Evolutionary conservation across 768 basidiomycete genomes (phyloP).

Genomic region (Leccinum disarticulatum): DNA sequence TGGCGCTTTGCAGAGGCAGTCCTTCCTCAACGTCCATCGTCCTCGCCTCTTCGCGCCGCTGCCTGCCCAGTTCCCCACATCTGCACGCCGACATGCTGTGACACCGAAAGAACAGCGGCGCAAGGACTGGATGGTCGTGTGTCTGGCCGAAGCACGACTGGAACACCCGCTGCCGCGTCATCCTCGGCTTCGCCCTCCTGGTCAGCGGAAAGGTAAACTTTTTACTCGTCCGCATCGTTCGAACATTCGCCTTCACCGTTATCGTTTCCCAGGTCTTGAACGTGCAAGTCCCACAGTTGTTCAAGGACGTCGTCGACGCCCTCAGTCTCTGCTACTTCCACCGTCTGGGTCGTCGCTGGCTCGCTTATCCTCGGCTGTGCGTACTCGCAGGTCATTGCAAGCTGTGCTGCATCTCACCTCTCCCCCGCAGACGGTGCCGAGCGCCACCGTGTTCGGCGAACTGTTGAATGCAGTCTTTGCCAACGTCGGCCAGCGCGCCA

Average conservation of each 20-base stretch:
- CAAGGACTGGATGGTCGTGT: conserved; percentile 87
- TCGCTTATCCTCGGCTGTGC: conserved; percentile 86
- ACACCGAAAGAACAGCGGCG: conserved; percentile 53
- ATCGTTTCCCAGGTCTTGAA: conserved; percentile 68
- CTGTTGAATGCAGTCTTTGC: conserved; percentile 95
- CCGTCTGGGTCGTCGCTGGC: conserved; percentile 92
- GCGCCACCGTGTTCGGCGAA: conserved; percentile 88
- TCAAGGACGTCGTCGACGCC: conserved; percentile 88
- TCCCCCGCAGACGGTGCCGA: conserved; percentile 74
- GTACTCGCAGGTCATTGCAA: conserved; percentile 31
- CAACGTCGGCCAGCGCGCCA: conserved; percentile 90
- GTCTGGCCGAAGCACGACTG: conserved; percentile 91
- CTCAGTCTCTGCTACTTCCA: conserved; percentile 73
- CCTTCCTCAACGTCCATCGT: neutral
- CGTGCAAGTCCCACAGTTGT: conserved; percentile 96
- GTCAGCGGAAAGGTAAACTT: conserved; percentile 78
- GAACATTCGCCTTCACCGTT: neutral
- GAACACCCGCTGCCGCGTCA: conserved; percentile 76
- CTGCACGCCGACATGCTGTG: conserved; percentile 15
- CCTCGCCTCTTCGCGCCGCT: neutral
- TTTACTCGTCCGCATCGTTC: neutral
- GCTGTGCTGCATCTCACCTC: conserved; percentile 1
- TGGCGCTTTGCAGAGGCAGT: conserved; percentile 4
- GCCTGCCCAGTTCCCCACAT: conserved; percentile 18
- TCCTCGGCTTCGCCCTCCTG: conserved; percentile 78